phyloP scores from a whole-genome alignment of 352 stramenopile species.

The Phytophthora vignae region DNA sequence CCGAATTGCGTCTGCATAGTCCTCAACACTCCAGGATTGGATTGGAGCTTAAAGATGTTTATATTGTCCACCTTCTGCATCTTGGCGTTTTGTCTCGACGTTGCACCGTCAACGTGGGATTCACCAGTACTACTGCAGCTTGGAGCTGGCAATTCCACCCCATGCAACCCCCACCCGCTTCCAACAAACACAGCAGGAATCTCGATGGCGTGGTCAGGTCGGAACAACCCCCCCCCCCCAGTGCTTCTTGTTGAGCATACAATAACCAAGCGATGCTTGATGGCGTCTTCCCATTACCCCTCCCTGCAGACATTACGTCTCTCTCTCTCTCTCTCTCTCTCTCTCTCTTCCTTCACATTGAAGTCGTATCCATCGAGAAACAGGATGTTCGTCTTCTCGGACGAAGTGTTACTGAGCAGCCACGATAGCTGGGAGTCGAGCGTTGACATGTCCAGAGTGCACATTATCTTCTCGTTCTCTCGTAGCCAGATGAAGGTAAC shows the following conservation, averaged over 20 bases:
- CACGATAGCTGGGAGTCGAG: neutral
- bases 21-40: neutral
- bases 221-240: too few relatives aligned
- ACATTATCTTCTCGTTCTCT: too few relatives aligned
- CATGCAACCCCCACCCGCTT: neutral
- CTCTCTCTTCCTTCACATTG: neutral
- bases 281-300: neutral
- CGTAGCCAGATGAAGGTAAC: too few relatives aligned
- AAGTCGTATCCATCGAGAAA: neutral
- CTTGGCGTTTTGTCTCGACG: neutral
- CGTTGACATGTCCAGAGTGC: neutral
- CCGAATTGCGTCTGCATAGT: neutral
- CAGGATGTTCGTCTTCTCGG: neutral
- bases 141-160: neutral
- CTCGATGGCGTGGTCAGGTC: neutral
- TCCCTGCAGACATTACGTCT: neutral
- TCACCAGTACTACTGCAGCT: too few relatives aligned
- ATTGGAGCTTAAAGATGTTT: neutral
- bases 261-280: neutral
- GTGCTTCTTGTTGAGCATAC: neutral
- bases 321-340: too few relatives aligned
- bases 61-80: neutral
- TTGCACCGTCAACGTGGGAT: neutral
- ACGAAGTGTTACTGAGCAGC: neutral
- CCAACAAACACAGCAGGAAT: neutral